Evolutionary conservation across 2,329 filamentous ascomycete species (phyloP).

Genomic region (Beauveria sp.): DNA sequence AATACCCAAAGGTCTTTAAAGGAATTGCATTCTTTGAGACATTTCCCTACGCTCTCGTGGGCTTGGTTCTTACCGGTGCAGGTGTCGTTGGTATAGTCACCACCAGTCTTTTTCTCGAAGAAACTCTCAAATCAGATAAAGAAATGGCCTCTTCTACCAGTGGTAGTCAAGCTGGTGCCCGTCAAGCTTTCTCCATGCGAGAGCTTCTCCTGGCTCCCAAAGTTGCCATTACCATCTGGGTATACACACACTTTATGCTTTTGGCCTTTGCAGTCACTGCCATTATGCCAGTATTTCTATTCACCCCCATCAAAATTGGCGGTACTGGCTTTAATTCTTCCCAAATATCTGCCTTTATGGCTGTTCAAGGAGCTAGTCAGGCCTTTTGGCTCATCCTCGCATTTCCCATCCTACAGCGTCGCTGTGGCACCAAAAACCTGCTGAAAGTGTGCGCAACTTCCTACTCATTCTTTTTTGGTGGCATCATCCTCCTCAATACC

Average conservation of each 20-base stretch:
- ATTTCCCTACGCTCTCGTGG: slow-evolving; percentile 49
- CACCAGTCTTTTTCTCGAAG: slow-evolving; percentile 51
- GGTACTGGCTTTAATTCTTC: slow-evolving; percentile 56
- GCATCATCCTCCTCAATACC: slow-evolving; percentile 50
- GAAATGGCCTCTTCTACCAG: slow-evolving; percentile 17
- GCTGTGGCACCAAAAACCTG: slow-evolving; percentile 59
- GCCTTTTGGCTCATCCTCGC: slow-evolving; percentile 62
- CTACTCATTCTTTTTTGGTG: slow-evolving; percentile 58
- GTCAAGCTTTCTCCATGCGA: slow-evolving; percentile 16
- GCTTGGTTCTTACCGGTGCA: slow-evolving; percentile 47
- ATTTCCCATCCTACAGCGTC: slow-evolving; percentile 61
- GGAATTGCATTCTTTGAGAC: slow-evolving; percentile 35
- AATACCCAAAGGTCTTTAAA: slow-evolving; percentile 51
- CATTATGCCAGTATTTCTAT: slow-evolving; percentile 61
- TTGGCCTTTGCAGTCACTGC: slow-evolving; percentile 67
- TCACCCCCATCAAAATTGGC: slow-evolving; percentile 52
- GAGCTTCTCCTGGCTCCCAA: slow-evolving; percentile 53
- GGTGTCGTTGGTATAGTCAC: slow-evolving; percentile 45
- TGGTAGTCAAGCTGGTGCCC: not conserved
- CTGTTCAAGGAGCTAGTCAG: slow-evolving; percentile 56
- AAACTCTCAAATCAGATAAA: slow-evolving; percentile 40
- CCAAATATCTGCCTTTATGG: slow-evolving; percentile 61
- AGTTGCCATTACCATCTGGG: slow-evolving; percentile 56
- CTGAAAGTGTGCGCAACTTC: slow-evolving; percentile 43
- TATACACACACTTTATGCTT: slow-evolving; percentile 59